Base-by-base conservation (phyloP, 2,329 filamentous ascomycete species). In the Ceratocystis alfenasii region DNA sequence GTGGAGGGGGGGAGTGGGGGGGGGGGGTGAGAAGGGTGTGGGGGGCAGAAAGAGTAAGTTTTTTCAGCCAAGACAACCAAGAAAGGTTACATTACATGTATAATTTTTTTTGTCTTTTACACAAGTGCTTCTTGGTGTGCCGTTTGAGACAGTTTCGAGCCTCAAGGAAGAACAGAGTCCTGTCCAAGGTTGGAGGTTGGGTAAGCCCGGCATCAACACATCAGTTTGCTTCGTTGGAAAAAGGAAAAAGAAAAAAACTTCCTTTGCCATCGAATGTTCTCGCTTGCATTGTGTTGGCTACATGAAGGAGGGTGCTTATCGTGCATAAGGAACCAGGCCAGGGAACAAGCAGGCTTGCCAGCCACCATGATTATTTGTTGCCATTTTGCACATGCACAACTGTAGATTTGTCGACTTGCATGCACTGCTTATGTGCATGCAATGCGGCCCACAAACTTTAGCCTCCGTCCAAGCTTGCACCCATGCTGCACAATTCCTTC, bases 231-330 rank as follows among this genome's bases (percentile, higher is more conserved):
- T 3, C 10, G 2, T 12, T 7, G 25, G 25, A 53, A 53, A 15
- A 25, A 25, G 4, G 8, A 20, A 30, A 25, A 57, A 59, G 44
- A 64, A 55, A 44, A 64, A 65, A 60, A 48, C 36, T 25, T 10
- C 17, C 36, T 41, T 41, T 2, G 10, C 36, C 36, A 41, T 53
- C 48, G 7, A 53, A 53, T 10, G 22, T 53, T 53, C 48, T 53
- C 25, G 20, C 48, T 15, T 53, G 20, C 48, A 53, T 53, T 20
- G 5, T 12, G 15, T 1, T 53, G 48, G 20, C 36, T 41, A 53
- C 25, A 10, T n/a, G 48, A 53, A 53, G 48, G n/a, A 53, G 10
- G 48, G 8, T 10, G 20, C 15, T 53, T 25, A 53, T 53, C 25
- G 7, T 53, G 48, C 48, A 53, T 8, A 53, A 53, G 48, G 10